A percentile compares a stretch with the other conserved stretches of the same genome.
Evolutionary conservation across 176 grass and related monocot genomes (phyloP).

Genomic region (Oryza rufipogon): DNA sequence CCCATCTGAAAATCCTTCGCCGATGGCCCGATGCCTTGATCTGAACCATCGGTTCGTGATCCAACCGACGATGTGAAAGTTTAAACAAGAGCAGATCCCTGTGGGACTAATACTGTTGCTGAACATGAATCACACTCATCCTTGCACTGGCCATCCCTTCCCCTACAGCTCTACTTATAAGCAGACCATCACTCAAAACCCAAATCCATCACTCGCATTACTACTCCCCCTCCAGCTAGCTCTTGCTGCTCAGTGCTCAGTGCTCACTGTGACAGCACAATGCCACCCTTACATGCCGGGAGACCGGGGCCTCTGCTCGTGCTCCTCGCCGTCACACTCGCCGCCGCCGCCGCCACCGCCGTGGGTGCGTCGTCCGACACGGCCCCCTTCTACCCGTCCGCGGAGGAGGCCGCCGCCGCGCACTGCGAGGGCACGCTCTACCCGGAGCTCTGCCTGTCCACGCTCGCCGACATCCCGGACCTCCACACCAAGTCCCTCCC

Average conservation of each 20-base stretch:
- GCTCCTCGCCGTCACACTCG: conserved; percentile 29
- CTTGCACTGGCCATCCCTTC: neutral
- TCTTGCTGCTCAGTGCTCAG: neutral
- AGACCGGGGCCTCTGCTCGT: conserved; percentile 28
- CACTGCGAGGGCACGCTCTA: conserved; percentile 86
- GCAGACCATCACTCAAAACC: neutral
- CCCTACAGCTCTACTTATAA: neutral
- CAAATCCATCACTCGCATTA: neutral
- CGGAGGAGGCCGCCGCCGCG: conserved; percentile 41
- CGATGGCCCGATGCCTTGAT: conserved; percentile 6
- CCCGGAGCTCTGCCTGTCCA: conserved; percentile 64
- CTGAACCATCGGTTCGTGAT: neutral
- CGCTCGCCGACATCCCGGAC: conserved; percentile 60
- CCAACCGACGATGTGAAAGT: neutral
- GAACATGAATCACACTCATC: neutral
- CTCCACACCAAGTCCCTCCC: conserved; percentile 60
- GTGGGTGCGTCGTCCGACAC: neutral
- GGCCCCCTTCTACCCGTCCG: conserved; percentile 41
- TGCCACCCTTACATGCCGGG: conserved; percentile 25
- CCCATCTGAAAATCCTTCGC: neutral
- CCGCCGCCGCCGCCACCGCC: neutral
- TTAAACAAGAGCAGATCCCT: neutral
- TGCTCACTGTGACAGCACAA: conserved; percentile 6
- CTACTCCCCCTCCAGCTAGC: neutral
- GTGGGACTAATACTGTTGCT: neutral